Base-by-base conservation (phyloP, 179 eudicot species). In the Carnegiea gigantea region DNA sequence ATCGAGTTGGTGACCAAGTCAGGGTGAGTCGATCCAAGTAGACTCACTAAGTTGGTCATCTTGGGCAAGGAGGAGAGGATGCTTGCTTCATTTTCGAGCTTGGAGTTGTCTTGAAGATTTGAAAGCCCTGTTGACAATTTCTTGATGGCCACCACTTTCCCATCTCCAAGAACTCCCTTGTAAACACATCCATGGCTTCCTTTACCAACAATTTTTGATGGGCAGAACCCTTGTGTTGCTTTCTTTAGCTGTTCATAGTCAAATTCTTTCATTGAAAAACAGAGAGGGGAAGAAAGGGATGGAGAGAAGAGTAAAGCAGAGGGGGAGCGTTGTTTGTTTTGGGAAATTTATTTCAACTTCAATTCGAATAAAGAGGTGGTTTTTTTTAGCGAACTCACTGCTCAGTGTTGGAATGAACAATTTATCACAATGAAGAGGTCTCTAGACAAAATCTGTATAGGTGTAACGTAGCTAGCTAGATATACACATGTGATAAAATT, bases 181-280 rank as follows among this genome's bases (percentile, higher is more conserved):
- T 91, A 93, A 70, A 93, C 83, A 51, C 92, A 80, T 40, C 98
- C 98, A 85, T 93, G 96, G 87, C 98, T 93, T 76, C 98, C 98
- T 90, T 85, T 90, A 53, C 98, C 96, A 36, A 92, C 77, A 10
- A 92, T 62, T 36, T 77, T 77, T 17, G 91, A 83, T 4, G 85
- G 75, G 21, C 92, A 89, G 88, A 92, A 93, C 85, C 83, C 83
- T 5, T 90, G 64, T 2, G 98, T 93, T 24, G 98, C 98, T 74
- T 33, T 85, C 75, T 84, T 85, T 18, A 93, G 89, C 77, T 90
- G 93, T 76, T 92, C 88, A 51, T 89, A 88, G 21, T 81, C 85
- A 71, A 90, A 93, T 62, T 85, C 89, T 18, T 77, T 73, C 97
- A 91, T 91, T 49, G 48, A 18, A 21, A 7, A n/a, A 23, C 28